Percentiles rank a stretch among this genome's conserved stretches.
These are phyloP conservation scores for Thielaviopsis punctulata DNA, from an alignment of 2,329 filamentous ascomycete species.

Conservation along the genomic window DNA sequence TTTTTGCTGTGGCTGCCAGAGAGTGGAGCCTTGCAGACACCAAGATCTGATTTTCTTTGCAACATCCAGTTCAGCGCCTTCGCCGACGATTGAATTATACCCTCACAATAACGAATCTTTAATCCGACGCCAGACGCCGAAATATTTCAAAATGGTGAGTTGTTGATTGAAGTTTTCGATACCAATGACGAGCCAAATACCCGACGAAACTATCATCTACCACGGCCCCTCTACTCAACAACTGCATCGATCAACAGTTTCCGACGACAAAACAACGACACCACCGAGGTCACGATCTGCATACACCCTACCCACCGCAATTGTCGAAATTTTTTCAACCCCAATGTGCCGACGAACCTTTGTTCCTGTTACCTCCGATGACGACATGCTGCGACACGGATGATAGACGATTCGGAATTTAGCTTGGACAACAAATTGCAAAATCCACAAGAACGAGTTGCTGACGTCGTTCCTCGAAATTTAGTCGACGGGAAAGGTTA, in stretches of 20 bases:
- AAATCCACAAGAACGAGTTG: conserved; percentile 5
- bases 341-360: neutral
- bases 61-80: conserved; percentile 11
- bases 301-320: neutral
- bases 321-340: neutral
- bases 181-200: neutral
- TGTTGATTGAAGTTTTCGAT: neutral
- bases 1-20: conserved; percentile 10
- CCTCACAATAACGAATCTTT: conserved; percentile 11
- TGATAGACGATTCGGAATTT: neutral
- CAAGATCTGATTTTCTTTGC: conserved; percentile 12
- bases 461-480: conserved; percentile 11
- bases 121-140: conserved; percentile 12
- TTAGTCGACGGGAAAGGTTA: conserved; percentile 52
- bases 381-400: neutral
- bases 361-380: neutral
- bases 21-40: conserved; percentile 9
- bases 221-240: neutral
- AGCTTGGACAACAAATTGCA: neutral
- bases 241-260: neutral
- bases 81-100: conserved; percentile 11
- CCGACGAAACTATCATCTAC: conserved; percentile 1
- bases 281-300: neutral
- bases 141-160: conserved; percentile 13
- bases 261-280: neutral